phyloP scores from a whole-genome alignment of 2,329 filamentous ascomycete species.

The Pyricularia sp. region DNA sequence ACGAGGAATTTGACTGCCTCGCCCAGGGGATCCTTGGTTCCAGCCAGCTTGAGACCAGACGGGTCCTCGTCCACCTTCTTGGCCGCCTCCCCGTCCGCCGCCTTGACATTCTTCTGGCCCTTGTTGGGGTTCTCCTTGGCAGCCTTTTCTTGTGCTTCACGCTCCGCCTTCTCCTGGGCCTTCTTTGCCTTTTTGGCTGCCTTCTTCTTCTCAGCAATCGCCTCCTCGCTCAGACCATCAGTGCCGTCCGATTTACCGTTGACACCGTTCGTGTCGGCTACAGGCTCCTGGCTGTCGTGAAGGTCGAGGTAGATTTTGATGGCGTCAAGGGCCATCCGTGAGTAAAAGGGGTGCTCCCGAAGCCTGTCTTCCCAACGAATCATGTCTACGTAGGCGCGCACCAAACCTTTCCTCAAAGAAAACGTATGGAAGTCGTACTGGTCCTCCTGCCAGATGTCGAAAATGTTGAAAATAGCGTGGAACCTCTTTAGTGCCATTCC shows the following conservation, averaged over 20 bases:
- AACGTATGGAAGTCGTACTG: slow-evolving; percentile 99
- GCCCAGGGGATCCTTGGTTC: slow-evolving; percentile 69
- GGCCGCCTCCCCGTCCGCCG: slow-evolving; percentile 36
- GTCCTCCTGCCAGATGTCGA: slow-evolving; percentile 95
- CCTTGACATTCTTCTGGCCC: slow-evolving; percentile 42
- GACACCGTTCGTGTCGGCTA: slow-evolving; percentile 40
- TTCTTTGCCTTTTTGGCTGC: slow-evolving; percentile 79
- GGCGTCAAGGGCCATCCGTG: slow-evolving; percentile 68
- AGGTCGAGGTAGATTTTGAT: slow-evolving; percentile 69
- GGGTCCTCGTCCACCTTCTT: slow-evolving; percentile 92
- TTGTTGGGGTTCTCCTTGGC: slow-evolving; percentile 79
- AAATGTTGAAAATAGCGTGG: slow-evolving; percentile 78
- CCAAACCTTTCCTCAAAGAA: slow-evolving; percentile 90
- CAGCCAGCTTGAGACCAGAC: slow-evolving; percentile 63
- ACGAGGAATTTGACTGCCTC: slow-evolving; percentile 79
- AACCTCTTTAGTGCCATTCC: slow-evolving; percentile 87
- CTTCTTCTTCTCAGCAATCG: slow-evolving; percentile 67
- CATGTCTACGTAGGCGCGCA: slow-evolving; percentile 92
- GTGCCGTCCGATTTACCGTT: slow-evolving; percentile 48
- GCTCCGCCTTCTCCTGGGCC: slow-evolving; percentile 52
- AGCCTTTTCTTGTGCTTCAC: slow-evolving; percentile 65
- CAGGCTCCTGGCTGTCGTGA: slow-evolving; percentile 54
- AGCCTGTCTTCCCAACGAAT: slow-evolving; percentile 88
- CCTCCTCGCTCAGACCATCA: slow-evolving; percentile 27
- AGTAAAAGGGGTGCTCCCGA: slow-evolving; percentile 87